Conservation (phyloP, 352 stramenopile species). For the Phytophthora citrophthora region DNA sequence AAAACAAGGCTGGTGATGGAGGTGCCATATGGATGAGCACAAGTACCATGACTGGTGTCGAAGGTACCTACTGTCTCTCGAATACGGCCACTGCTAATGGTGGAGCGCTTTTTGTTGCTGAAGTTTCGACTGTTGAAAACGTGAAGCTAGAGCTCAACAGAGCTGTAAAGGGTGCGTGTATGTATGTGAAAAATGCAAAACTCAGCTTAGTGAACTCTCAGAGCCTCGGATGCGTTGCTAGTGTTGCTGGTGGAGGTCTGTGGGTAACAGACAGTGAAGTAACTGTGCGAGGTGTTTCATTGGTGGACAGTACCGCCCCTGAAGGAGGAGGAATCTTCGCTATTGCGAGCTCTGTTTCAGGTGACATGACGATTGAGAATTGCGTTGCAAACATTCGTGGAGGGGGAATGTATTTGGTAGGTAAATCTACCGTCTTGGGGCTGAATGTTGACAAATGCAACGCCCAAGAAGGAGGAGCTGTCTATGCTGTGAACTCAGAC, state of each 20-base stretch:
- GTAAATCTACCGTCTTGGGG: constrained; percentile 9
- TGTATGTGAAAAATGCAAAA: constrained; percentile 16
- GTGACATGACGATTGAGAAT: constrained; percentile 15
- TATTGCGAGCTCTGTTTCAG: constrained; percentile 18
- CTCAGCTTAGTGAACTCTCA: constrained; percentile 11
- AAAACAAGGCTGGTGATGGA: constrained; percentile 22
- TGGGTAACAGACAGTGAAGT: constrained; percentile 23
- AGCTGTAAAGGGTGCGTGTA: constrained; percentile 17
- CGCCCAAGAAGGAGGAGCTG: constrained; percentile 39
- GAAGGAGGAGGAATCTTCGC: constrained; percentile 29
- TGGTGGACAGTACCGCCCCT: constrained; percentile 4
- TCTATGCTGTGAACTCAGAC: constrained; percentile 22
- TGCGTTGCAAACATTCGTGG: constrained; percentile 19
- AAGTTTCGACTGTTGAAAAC: constrained; percentile 10
- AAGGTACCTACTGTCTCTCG: constrained; percentile 10
- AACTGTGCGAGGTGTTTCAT: constrained; percentile 2
- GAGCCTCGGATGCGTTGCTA: constrained; percentile 11
- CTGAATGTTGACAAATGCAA: constrained; percentile 8
- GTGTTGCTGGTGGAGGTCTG: constrained; percentile 32
- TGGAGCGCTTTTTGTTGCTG: constrained; percentile 19
- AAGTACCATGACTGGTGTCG: constrained; percentile 18
- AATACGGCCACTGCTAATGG: constrained; percentile 20
- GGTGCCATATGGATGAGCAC: constrained; percentile 24
- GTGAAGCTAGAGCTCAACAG: constrained; percentile 17
- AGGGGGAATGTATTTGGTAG: constrained; percentile 30